phyloP scores from a whole-genome alignment of 2,329 filamentous ascomycete species.

The Elsinoe arachidis region DNA sequence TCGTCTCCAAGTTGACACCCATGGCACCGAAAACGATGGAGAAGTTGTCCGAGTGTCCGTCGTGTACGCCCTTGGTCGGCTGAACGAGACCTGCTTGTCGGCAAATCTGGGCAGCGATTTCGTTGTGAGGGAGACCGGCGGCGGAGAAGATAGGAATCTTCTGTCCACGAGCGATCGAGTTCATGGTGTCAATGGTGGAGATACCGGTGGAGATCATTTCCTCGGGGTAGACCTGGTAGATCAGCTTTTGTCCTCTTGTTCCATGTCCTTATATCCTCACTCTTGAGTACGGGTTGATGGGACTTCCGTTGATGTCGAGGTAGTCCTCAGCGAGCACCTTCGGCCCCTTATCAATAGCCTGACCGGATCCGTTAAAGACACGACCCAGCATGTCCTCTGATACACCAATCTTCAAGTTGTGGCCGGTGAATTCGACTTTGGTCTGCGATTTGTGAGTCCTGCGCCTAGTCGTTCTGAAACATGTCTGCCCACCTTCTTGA shows the following conservation, averaged over 20 bases:
- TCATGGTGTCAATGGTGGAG: constrained; percentile 96
- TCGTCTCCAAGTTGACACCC: constrained; percentile 99
- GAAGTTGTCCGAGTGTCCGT: constrained; percentile 98
- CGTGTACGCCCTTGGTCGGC: constrained; percentile 87
- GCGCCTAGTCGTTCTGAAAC: background rate
- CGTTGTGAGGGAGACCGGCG: constrained; percentile 95
- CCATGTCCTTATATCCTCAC: constrained; percentile 44
- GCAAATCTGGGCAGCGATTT: constrained; percentile 98
- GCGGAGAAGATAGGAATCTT: constrained; percentile 99
- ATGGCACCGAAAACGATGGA: constrained; percentile 99
- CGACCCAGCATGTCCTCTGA: constrained; percentile 99
- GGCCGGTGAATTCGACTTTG: constrained; percentile 91
- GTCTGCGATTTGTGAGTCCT: constrained; percentile 50
- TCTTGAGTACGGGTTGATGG: constrained; percentile 96
- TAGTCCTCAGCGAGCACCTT: constrained; percentile 98
- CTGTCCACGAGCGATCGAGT: constrained; percentile 86
- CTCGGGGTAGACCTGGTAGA: constrained; percentile 79
- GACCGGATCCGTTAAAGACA: constrained; percentile 96
- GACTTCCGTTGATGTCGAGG: constrained; percentile 96
- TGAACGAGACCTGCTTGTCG: constrained; percentile 89
- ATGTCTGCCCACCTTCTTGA: constrained; percentile 63
- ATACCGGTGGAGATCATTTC: constrained; percentile 99
- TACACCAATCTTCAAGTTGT: constrained; percentile 96
- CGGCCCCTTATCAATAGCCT: constrained; percentile 96
- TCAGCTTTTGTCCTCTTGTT: background rate